Percentiles rank a stretch among this genome's conserved stretches.
Evolutionary conservation across 352 stramenopile genomes (phyloP).

Genomic region (Elongisporangium senticosum): DNA sequence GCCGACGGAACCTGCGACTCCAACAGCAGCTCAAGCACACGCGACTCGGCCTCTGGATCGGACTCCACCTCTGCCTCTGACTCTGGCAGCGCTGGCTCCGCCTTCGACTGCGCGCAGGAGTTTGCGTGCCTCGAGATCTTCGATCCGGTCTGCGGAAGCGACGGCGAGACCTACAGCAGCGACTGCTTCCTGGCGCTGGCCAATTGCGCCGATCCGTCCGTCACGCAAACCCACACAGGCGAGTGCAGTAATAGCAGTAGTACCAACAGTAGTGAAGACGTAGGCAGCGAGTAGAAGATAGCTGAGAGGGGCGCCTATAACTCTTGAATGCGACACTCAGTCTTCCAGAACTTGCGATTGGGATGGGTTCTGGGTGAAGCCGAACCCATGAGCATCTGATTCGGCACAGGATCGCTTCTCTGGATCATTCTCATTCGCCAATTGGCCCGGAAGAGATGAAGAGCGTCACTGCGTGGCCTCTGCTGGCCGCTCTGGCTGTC

Average conservation of each 20-base stretch:
- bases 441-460: background rate
- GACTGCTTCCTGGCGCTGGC: constrained; percentile 24
- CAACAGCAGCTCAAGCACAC: constrained; percentile 6
- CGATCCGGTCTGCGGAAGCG: constrained; percentile 35
- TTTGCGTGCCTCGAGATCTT: constrained; percentile 22
- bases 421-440: background rate
- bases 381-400: background rate
- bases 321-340: background rate
- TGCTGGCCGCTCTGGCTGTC: background rate
- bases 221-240: constrained; percentile 13
- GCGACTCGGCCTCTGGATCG: background rate
- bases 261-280: background rate
- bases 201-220: constrained; percentile 15
- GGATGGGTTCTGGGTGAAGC: background rate
- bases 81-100: background rate
- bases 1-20: constrained; percentile 16
- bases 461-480: background rate
- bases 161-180: constrained; percentile 42
- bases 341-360: no score
- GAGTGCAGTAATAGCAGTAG: constrained; percentile 14
- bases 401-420: background rate
- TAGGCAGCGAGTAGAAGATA: no score
- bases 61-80: background rate
- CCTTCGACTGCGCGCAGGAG: constrained; percentile 11
- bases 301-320: no score